Evolutionary conservation across 1,284 basidiomycete species (phyloP), one percentile per base, ranked within the genome.

Genomic region (Puccinia novopanici): DNA sequence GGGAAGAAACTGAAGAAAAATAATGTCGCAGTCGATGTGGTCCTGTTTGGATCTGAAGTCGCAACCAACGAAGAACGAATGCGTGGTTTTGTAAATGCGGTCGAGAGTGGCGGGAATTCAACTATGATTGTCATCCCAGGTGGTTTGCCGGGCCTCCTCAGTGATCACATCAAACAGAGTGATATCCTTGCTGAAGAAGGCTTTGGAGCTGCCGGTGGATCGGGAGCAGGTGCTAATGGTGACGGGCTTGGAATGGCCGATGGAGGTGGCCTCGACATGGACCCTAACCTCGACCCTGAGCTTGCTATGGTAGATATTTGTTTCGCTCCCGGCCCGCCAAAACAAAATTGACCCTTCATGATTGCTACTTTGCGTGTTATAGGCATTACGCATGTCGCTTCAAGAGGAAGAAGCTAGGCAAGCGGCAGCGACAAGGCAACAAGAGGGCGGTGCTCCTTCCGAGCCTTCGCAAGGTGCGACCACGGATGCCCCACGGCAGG

Each of bases 1-100:
- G 96, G 95, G 30, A 98, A 96, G 89, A 96, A 94, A 86, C 89
- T 99, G 83, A 97, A 98, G 89, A 99, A 99, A 91, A 99, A 98
- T 87, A 99, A 98, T 84, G 94, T 99, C 57, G 93, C 95, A 0
- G 90, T 99, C 17, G 96, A 99, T 87, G 89, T 99, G 81, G 88
- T 98, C 55, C 91, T 90, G 22, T 98, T 89, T 84, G 89, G 89
- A 37, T 71, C 77, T 9, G 87, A 88, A 24, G 55, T 73, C 0
- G 86, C 87, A 77, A 85, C 85, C 63, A 86, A 87, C 82, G 85
- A 85, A 54, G 85, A 86, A 82, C 52, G 82, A 40, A 61, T 87
- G 77, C 80, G 81, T 24, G 85, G 84, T 40, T 84, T 87, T 79
- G 84, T 87, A n/a, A 86, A 87, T 75, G 85, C 85, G 75, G 86